Percentiles rank a stretch among this genome's conserved stretches.
phyloP scores from a whole-genome alignment of 169 alveolate species.

The Cystoisospora suis region DNA sequence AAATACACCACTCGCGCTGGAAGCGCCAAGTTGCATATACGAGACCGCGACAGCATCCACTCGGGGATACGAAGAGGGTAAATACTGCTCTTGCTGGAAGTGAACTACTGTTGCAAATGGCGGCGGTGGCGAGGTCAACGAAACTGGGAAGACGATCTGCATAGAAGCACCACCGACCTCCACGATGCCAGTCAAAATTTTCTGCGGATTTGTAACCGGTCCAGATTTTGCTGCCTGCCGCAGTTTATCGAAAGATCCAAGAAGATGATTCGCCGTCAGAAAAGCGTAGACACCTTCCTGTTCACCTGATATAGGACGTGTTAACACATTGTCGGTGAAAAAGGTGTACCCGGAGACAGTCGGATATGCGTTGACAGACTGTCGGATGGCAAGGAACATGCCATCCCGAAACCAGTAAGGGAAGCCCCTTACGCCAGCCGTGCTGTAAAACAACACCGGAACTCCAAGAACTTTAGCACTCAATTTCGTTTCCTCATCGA shows the following conservation, averaged over 20 bases:
- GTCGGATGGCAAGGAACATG: neutral
- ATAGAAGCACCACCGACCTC: slow-evolving; percentile 51
- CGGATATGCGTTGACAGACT: neutral
- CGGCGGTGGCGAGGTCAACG: neutral
- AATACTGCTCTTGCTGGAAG: neutral
- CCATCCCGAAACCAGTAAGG: slow-evolving; percentile 43
- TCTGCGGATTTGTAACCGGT: neutral
- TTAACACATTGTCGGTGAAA: slow-evolving; percentile 24
- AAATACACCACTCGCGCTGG: slow-evolving; percentile 32
- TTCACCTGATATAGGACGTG: slow-evolving; percentile 31
- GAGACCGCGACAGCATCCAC: neutral
- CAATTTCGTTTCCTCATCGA: neutral
- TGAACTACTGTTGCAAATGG: slow-evolving; percentile 3
- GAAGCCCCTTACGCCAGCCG: slow-evolving; percentile 42
- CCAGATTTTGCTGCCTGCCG: neutral
- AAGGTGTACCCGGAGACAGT: neutral
- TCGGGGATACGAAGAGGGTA: neutral
- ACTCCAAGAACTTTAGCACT: slow-evolving; percentile 29
- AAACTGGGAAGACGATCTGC: slow-evolving; percentile 36
- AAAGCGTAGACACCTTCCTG: slow-evolving; percentile 46
- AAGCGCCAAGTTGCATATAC: slow-evolving; percentile 30
- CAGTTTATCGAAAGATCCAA: neutral
- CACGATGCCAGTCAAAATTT: slow-evolving; percentile 4
- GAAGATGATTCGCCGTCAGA: slow-evolving; percentile 26
- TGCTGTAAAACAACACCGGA: slow-evolving; percentile 48